phyloP scores from a whole-genome alignment of 352 stramenopile genomes.

The Globisporangium megalacanthum region DNA sequence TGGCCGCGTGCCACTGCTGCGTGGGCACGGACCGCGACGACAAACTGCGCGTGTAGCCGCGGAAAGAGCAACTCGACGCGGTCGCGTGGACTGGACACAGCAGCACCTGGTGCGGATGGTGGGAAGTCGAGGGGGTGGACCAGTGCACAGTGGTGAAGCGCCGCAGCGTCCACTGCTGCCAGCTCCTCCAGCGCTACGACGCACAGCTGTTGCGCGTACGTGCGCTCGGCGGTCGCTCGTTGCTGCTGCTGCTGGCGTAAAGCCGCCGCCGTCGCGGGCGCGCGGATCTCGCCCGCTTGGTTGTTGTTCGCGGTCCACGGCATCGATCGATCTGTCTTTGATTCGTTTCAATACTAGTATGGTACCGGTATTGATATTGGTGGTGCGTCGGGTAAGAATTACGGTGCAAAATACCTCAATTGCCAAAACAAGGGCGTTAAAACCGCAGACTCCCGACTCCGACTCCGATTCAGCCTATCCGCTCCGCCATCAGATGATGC shows the following conservation, averaged over 20 bases:
- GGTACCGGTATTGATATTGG: too few relatives aligned
- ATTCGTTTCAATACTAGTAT: too few relatives aligned
- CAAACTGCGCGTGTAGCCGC: conserved; percentile 70
- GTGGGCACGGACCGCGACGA: conserved; percentile 44
- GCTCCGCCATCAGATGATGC: conserved; percentile 66
- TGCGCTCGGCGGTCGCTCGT: conserved; percentile 14
- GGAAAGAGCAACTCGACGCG: conserved; percentile 46
- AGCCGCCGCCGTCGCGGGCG: conserved; percentile 56
- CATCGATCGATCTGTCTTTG: conserved; percentile 41
- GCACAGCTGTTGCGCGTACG: conserved; percentile 34
- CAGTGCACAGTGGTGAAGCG: conserved; percentile 45
- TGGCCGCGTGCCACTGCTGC: conserved; percentile 32
- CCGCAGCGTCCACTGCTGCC: conserved; percentile 9
- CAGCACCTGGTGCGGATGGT: background rate
- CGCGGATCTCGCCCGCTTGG: conserved; percentile 69
- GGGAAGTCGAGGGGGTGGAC: conserved; percentile 65
- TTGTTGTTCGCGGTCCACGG: conserved; percentile 86
- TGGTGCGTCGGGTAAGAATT: too few relatives aligned
- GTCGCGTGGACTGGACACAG: too few relatives aligned
- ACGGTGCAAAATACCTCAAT: too few relatives aligned
- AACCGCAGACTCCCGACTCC: too few relatives aligned
- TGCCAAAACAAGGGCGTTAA: too few relatives aligned
- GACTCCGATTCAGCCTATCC: too few relatives aligned
- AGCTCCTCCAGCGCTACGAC: conserved; percentile 42
- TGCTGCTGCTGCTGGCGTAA: conserved; percentile 49